These are phyloP conservation scores for Pleurotus salmoneostramineus DNA, from an alignment of 768 basidiomycete genomes.

Conservation along the genomic window DNA sequence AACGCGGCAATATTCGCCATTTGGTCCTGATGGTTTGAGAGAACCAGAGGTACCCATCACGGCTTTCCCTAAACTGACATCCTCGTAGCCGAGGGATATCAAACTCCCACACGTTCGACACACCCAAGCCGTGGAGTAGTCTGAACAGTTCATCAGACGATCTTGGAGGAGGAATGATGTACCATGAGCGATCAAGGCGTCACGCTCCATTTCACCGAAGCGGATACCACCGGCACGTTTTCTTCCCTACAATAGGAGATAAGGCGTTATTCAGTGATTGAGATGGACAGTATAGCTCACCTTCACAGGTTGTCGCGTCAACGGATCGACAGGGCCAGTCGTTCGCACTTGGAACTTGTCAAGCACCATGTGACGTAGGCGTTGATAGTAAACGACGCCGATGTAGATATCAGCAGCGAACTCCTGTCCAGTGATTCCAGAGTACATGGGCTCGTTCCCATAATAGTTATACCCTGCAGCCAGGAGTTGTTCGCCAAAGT, in stretches of 20 bases:
- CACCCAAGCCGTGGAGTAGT: constrained; percentile 99
- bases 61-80: constrained; percentile 68
- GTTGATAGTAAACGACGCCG: constrained; percentile 98
- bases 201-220: constrained; percentile 99
- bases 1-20: constrained; percentile 94
- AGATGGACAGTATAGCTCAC: constrained; percentile 28
- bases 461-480: constrained; percentile 98
- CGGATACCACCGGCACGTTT: constrained; percentile 99
- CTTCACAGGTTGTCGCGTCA: constrained; percentile 97
- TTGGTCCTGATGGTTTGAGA: constrained; percentile 62
- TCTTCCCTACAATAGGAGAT: constrained; percentile 59
- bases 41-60: constrained; percentile 45
- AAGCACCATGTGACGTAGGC: constrained; percentile 97
- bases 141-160: constrained; percentile 98
- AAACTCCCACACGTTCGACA: constrained; percentile 95
- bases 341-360: constrained; percentile 99
- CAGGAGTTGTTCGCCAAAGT: constrained; percentile 93
- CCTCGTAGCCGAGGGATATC: constrained; percentile 94
- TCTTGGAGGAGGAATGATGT: constrained; percentile 98
- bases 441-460: constrained; percentile 99
- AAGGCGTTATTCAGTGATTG: background rate
- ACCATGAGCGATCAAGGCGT: constrained; percentile 97
- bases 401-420: constrained; percentile 99
- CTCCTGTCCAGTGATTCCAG: constrained; percentile 97
- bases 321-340: constrained; percentile 92